Percentiles rank a stretch among this genome's conserved stretches.
These are phyloP conservation scores for Bipolaris sorokiniana DNA, from an alignment of 2,329 filamentous ascomycete species.

Conservation along the genomic window DNA sequence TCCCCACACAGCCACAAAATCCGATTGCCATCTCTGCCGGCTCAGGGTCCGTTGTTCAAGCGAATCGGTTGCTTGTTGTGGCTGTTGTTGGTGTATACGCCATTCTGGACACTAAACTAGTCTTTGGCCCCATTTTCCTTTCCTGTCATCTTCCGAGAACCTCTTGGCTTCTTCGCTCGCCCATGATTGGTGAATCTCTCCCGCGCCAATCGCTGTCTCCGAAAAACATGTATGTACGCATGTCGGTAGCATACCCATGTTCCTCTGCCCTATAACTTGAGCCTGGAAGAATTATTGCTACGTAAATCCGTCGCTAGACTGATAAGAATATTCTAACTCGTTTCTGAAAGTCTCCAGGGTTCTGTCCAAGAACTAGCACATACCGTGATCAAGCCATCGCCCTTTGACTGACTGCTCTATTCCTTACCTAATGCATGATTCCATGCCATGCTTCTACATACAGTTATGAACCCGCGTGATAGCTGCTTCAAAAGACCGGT, in stretches of 20 bases:
- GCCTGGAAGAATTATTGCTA: slow-evolving; percentile 10
- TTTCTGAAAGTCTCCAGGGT: neutral
- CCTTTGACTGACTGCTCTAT: slow-evolving; percentile 24
- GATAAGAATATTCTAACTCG: neutral
- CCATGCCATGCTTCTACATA: neutral
- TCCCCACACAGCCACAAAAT: neutral
- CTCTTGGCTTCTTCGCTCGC: slow-evolving; percentile 1
- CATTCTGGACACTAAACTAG: slow-evolving; percentile 25
- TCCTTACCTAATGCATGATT: slow-evolving; percentile 14
- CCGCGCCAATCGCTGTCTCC: neutral
- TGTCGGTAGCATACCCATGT: neutral
- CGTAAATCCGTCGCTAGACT: neutral
- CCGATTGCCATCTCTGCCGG: neutral
- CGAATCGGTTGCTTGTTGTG: neutral
- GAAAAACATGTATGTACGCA: neutral
- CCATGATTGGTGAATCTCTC: slow-evolving; percentile 5
- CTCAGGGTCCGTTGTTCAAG: neutral
- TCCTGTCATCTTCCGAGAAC: slow-evolving; percentile 18
- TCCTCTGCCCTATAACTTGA: slow-evolving; percentile 12
- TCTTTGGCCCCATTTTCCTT: slow-evolving; percentile 31
- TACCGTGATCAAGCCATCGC: slow-evolving; percentile 5
- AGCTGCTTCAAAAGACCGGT: slow-evolving; percentile 9
- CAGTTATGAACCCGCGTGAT: slow-evolving; percentile 8
- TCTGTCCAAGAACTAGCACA: slow-evolving; percentile 1
- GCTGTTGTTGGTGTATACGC: slow-evolving; percentile 15